A percentile compares a stretch with the other conserved stretches of the same genome.
Conservation (phyloP, 2,329 filamentous ascomycete species). For the Phoma herbarum region DNA sequence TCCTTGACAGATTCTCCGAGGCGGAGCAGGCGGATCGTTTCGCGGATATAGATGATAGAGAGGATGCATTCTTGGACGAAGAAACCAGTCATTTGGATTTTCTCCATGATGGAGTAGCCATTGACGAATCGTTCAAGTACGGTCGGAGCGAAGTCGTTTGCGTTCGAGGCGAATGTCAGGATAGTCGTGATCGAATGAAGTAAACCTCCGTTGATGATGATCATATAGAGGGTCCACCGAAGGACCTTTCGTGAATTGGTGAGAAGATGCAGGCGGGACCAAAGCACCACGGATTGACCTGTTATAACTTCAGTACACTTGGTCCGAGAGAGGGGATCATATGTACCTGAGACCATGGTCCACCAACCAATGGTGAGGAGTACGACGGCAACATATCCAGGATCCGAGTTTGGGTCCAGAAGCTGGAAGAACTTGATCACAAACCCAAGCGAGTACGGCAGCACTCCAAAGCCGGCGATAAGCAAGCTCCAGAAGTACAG, state of each 20-base stretch:
- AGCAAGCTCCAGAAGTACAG: constrained; percentile 62
- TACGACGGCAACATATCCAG: constrained; percentile 53
- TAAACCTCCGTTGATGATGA: constrained; percentile 63
- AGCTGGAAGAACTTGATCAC: constrained; percentile 54
- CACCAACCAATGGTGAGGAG: constrained; percentile 64
- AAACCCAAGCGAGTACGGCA: constrained; percentile 60
- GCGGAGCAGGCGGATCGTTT: constrained; percentile 59
- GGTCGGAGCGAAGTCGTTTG: constrained; percentile 35
- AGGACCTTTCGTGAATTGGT: constrained; percentile 61
- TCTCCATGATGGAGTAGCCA: constrained; percentile 56
- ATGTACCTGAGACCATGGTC: constrained; percentile 62
- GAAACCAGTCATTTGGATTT: constrained; percentile 56
- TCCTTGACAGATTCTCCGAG: constrained; percentile 38
- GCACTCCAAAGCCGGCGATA: constrained; percentile 54
- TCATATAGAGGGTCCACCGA: constrained; percentile 64
- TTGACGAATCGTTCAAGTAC: constrained; percentile 41
- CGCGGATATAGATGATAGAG: constrained; percentile 61
- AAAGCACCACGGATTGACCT: constrained; percentile 69
- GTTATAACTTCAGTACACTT: constrained; percentile 4
- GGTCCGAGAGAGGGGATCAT: background rate
- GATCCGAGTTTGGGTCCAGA: constrained; percentile 35
- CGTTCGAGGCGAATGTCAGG: constrained; percentile 63
- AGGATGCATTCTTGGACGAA: constrained; percentile 53
- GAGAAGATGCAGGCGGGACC: constrained; percentile 69
- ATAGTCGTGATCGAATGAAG: constrained; percentile 64